Base-by-base conservation (phyloP, 139 green algal species). In the Chlorella sp. region DNA sequence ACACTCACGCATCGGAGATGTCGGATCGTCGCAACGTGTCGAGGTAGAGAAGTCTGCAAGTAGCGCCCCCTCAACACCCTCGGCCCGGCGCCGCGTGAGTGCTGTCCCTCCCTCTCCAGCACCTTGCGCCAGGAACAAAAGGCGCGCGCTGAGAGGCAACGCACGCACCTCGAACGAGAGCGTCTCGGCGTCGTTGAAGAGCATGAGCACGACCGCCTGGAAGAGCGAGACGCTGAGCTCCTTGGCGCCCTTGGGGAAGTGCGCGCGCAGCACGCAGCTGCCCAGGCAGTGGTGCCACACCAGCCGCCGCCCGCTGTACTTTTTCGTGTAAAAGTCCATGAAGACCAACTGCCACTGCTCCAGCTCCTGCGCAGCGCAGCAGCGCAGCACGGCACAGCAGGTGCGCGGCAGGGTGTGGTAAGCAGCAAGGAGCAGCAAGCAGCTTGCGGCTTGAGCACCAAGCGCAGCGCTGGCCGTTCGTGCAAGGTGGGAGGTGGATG, bases 261-360 rank as follows among this genome's bases (percentile, higher is more conserved):
- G 64, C 14, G 87, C 88, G 32, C 83, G 87, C 60, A 70, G 42
- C 66, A 97, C 77, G 76, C 91, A 97, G 26, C 83, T 89, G 42
- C 86, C 88, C 67, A 97, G 79, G 30, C 79, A 80, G 79, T 95
- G 90, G 74, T 97, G 86, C 96, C 96, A 99, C 74, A 90, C 85
- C 74, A 99, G 85, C 73, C 89, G 83, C 68, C 96, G 82, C 35
- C 95, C 95, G 61, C 70, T 88, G 86, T 98, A 94, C 81, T 98
- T 97, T 55, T 74, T 80, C 31, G 96, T 80, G 82, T 99, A 99
- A 61, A 94, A 97, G 35, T 96, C 85, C 42, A 88, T 81, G 82
- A 99, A 97, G 22, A 85, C 72, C 35, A 85, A 50, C 81, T 93
- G 87, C 49, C 82, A 88, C 1, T 36, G 17, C 6, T 83, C 75